Conservation (phyloP, 1,139 yeast genomes). For the Pichia sp. region DNA sequence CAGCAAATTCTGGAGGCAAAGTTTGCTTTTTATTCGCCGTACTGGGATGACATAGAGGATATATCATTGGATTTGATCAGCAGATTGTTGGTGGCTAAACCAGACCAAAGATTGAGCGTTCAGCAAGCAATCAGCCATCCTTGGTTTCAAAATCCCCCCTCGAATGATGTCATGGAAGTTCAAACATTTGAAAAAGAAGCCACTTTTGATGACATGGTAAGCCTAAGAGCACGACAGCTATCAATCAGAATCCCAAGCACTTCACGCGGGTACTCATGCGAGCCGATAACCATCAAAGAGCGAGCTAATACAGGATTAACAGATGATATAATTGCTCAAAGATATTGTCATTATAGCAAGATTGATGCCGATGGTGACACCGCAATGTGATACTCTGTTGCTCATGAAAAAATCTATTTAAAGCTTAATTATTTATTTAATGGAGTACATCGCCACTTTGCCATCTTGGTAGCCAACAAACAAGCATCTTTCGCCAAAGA, state of each 20-base stretch:
- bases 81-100: constrained; percentile 54
- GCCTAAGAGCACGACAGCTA: constrained; percentile 20
- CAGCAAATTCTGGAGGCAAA: constrained; percentile 65
- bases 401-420: not conserved
- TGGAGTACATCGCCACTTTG: constrained; percentile 24
- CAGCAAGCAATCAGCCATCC: constrained; percentile 49
- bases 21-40: constrained; percentile 74
- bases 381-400: constrained; percentile 7
- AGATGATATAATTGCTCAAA: constrained; percentile 23
- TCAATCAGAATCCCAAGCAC: constrained; percentile 24
- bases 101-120: constrained; percentile 49
- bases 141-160: constrained; percentile 43
- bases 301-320: constrained; percentile 24
- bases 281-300: constrained; percentile 27
- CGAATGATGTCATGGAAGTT: not conserved
- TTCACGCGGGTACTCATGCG: constrained; percentile 24
- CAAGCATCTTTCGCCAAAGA: constrained; percentile 24
- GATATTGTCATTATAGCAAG: constrained; percentile 12
- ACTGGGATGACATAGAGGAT: constrained; percentile 70
- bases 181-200: not conserved
- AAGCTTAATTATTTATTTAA: constrained; percentile 1
- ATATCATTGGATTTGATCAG: constrained; percentile 61
- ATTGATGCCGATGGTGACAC: constrained; percentile 12
- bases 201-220: constrained; percentile 10
- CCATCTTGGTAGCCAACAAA: constrained; percentile 32